Conservation (phyloP, 257 asterid species). For the Jasminum sambac region DNA sequence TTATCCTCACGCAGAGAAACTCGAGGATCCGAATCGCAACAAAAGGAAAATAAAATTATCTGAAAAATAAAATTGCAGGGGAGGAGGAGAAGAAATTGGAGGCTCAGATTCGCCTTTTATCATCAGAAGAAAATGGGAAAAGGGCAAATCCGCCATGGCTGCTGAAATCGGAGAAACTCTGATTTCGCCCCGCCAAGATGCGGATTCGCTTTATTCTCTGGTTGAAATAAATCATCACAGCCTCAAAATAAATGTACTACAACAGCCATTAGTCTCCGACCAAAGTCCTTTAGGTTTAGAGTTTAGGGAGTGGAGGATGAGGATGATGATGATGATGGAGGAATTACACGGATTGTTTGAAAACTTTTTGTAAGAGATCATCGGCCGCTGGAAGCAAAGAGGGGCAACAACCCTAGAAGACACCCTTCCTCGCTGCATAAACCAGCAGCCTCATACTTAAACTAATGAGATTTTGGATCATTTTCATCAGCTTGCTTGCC, state of each 20-base stretch:
- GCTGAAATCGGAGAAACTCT: background rate
- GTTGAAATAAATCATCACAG: background rate
- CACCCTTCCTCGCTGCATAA: background rate
- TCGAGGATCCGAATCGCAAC: background rate
- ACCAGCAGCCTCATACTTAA: background rate
- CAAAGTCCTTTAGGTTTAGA: background rate
- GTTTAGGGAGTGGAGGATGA: background rate
- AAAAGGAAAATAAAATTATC: too few relatives aligned
- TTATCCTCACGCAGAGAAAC: too few relatives aligned
- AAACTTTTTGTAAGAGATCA: background rate
- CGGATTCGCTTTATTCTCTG: background rate
- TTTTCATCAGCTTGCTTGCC: background rate
- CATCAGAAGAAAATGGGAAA: background rate
- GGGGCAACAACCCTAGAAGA: constrained; percentile 9
- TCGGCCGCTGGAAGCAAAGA: background rate
- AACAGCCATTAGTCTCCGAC: background rate
- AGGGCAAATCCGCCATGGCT: constrained; percentile 7
- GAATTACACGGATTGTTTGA: background rate
- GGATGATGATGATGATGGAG: background rate
- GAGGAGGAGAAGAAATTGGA: background rate
- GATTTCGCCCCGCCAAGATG: constrained; percentile 3
- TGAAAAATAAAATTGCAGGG: too few relatives aligned
- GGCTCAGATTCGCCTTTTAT: constrained; percentile 13
- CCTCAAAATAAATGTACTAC: background rate
- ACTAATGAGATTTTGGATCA: background rate